Base-by-base conservation (phyloP, 371 early-diverging fungal species). In the Rhizopus arrhizus region DNA sequence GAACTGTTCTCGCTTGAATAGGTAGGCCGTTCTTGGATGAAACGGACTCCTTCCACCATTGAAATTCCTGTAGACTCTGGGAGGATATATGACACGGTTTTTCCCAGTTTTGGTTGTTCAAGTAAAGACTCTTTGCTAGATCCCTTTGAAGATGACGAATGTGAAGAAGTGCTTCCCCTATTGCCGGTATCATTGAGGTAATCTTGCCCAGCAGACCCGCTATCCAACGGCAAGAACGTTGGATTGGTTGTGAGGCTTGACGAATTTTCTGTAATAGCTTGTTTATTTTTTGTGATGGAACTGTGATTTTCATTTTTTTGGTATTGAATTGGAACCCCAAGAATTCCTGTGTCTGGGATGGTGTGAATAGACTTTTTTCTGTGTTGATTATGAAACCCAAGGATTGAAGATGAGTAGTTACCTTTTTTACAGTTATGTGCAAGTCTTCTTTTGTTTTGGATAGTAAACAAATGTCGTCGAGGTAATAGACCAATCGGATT, bases 321-420 rank as follows among this genome's bases (percentile, higher is more conserved):
- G 57, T 57, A 22, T 62, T 57, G 57, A 62, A 62, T 0, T 0
- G 1, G 9, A 62, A 62, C 0, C 58, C 63, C 7, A 62, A 41
- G 16, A 53, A 57, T 9, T 56, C 52, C 5, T 62, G 63, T 1
- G 1, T 45, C 1, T 53, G 16, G 12, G 10, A 0, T 2, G 63
- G 57, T 3, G 6, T 15, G 10, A 62, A 11, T 0, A 28, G n/a
- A 2, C 52, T 57, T 43, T 62, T 62, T 7, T 57, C 29, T 4
- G 7, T 4, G 35, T 50, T 61, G 49, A 61, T 61, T 3, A 61
- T 2, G 12, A 62, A 61, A 3, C 62, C 56, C 7, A 61, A 16
- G 0, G 8, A 12, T 13, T 12, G 4, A 12, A 55, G 31, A 32
- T 55, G 55, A 10, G 4, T 5, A 3, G 38, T 40, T 9, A 53